Conservation (phyloP, 1,139 yeast species). For the Pichia norvegensis region DNA sequence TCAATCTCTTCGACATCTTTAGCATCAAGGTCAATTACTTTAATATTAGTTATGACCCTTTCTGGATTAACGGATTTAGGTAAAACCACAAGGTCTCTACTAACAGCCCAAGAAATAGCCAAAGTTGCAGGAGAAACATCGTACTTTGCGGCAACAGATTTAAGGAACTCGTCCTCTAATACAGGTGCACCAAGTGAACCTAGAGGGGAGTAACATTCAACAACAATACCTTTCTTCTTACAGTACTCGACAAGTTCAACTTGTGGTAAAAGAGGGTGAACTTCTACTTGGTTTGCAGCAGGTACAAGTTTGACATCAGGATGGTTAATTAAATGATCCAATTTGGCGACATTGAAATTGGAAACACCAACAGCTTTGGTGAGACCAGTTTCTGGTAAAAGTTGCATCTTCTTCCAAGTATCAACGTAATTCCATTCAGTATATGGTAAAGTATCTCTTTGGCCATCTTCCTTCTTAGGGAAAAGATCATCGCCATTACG, state of each 20-base stretch:
- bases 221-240: constrained; percentile 44
- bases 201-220: constrained; percentile 77
- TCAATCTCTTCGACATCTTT: constrained; percentile 49
- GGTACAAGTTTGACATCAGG: constrained; percentile 47
- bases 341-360: constrained; percentile 52
- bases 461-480: constrained; percentile 38
- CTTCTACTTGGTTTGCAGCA: constrained; percentile 65
- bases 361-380: constrained; percentile 72
- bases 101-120: constrained; percentile 63
- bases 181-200: constrained; percentile 66
- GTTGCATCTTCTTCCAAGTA: constrained; percentile 66
- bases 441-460: constrained; percentile 32
- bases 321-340: constrained; percentile 42
- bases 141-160: constrained; percentile 48
- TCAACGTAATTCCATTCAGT: constrained; percentile 50
- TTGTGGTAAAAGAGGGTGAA: constrained; percentile 73
- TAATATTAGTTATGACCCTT: constrained; percentile 54
- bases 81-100: constrained; percentile 61
- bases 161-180: constrained; percentile 42
- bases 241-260: constrained; percentile 50
- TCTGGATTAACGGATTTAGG: constrained; percentile 62
- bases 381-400: constrained; percentile 33
- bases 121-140: constrained; percentile 52
- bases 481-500: constrained; percentile 31
- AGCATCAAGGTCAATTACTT: constrained; percentile 41